Evolutionary conservation across 176 grass and related monocot genomes (phyloP), one percentile per base, ranked within the genome.

Genomic region (Triticum timopheevii): DNA sequence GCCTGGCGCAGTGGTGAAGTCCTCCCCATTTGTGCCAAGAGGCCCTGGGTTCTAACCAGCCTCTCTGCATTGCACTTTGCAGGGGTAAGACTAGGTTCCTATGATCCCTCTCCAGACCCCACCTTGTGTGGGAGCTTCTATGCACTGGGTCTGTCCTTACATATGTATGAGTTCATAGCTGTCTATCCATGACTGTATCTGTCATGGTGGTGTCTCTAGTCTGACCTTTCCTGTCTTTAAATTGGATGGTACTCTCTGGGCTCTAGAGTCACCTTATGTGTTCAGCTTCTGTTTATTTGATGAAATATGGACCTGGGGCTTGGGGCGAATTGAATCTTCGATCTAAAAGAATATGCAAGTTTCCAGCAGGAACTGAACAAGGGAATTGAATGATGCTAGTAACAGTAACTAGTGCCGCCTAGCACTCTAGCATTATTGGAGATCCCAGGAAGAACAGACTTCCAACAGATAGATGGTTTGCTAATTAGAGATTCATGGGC

Each of bases 301-400:
- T 39, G 20, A 63, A 61, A 83, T 83, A 52, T 49, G 11, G 28
- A 77, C 22, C 20, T 36, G 22, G 42, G 34, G n/a, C 22, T 30
- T 61, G 31, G 34, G 77, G 50, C 5, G 17, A 13, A 13, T 52
- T 19, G 10, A 40, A 31, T 25, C 73, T 72, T 84, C 0, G 22
- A 17, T 61, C 15, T 34, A 39, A 79, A 73, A 73, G 13, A 72
- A 79, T 34, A 67, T 88, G 80, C 25, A 61, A 69, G 63, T 33
- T 87, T 78, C 62, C 63, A 54, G 44, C 20, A 80, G 45, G 44
- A 80, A 74, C 7, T 85, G 35, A 85, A 73, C 12, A 24, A 56
- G 10, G 30, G 38, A 27, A 78, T 13, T 2, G 27, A 84, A 79
- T 20, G 9, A 3, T 80, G 81, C 8, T 65, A 22, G 39, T 65